Evolutionary conservation across 129 eudicot species (phyloP).

Genomic region (Tagetes patula): DNA sequence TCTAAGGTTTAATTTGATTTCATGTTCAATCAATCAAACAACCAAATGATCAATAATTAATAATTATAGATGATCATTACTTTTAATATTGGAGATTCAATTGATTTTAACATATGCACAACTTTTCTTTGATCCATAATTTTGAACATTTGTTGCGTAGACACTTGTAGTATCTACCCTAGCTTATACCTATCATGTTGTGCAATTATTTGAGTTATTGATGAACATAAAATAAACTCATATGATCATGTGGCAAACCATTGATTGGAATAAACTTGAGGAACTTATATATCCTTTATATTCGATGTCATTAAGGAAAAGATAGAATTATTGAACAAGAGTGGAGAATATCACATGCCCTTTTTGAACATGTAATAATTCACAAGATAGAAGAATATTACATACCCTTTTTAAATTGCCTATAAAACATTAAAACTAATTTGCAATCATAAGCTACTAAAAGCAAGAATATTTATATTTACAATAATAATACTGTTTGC

Average conservation of each 20-base stretch:
- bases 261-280: conserved; percentile 25
- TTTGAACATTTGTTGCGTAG: conserved; percentile 18
- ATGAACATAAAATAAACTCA: conserved; percentile 13
- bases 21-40: conserved; percentile 30
- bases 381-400: conserved; percentile 8
- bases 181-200: not conserved
- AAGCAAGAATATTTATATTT: not conserved
- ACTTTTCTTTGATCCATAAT: not conserved
- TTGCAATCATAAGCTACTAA: not conserved
- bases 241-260: conserved; percentile 26
- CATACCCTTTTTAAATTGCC: not conserved
- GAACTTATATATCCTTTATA: conserved; percentile 2
- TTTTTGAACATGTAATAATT: not conserved
- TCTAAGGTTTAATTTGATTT: conserved; percentile 26
- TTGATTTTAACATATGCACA: not conserved
- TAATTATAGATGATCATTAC: conserved; percentile 13
- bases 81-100: not conserved
- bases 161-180: not conserved
- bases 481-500: no score
- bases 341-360: not conserved
- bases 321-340: conserved; percentile 16
- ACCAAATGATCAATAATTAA: conserved; percentile 7
- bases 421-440: not conserved
- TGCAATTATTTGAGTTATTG: conserved; percentile 25
- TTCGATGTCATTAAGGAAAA: conserved; percentile 6